Base-by-base conservation (phyloP, 306 rosid genomes). In the Dalbergia oliveri region DNA sequence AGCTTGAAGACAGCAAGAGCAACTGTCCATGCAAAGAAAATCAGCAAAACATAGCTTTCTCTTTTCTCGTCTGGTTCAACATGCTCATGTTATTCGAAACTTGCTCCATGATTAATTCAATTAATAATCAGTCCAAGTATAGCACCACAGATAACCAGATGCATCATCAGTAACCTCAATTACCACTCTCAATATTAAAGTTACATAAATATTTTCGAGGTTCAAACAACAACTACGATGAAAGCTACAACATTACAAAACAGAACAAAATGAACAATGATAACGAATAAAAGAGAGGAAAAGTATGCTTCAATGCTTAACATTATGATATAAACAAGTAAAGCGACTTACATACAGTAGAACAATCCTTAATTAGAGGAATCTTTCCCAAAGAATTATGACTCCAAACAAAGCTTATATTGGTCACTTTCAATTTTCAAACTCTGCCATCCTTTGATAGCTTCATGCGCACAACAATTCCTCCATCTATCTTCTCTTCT, bases 271-370 rank as follows among this genome's bases (percentile, higher is more conserved):
- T 19, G 44, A 79, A 39, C 18, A 75, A 43, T 66, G 44, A 37
- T 33, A 47, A 69, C 16, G 51, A 56, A 11, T 34, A 21, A 73
- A 67, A 57, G 31, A 5, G 77, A 35, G 70, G 53, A 60, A 72
- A 82, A 58, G 70, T 13, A 41, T 39, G 64, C 65, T 77, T 68
- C 78, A 15, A 66, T 66, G 33, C 43, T 12, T 34, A 26, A 35
- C 51, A 73, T 37, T 41, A n/a, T 66, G 70, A 59, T 83, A 76
- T 72, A 83, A 76, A 81, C 81, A 83, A 72, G 49, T 51, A 60
- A 53, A 59, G 73, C 41, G 76, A 54, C 69, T 11, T 19, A 77
- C 9, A 74, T 73, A 50, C 64, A 80, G 23, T 49, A 80, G n/a
- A 70, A 54, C 26, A 76, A 35, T 61, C 67, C 79, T 76, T 83